These are phyloP conservation scores for Penicillium angulare DNA, from an alignment of 495 filamentous ascomycete species.

Conservation along the genomic window DNA sequence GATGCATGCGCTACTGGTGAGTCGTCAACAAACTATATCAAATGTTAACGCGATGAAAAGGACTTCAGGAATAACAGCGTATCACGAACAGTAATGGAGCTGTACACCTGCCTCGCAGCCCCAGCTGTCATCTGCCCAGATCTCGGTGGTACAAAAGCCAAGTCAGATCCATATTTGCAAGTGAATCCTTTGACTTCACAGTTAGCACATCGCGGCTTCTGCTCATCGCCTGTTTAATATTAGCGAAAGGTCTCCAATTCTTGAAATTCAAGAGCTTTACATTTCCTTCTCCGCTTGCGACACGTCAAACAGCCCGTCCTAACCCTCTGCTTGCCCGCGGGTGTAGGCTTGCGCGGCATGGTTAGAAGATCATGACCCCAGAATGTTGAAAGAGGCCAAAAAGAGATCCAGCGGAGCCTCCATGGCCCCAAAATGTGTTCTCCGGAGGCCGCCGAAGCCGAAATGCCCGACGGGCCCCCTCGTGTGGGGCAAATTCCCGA, in stretches of 20 bases:
- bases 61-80: too few relatives aligned
- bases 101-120: constrained; percentile 13
- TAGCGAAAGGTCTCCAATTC: not conserved
- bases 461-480: too few relatives aligned
- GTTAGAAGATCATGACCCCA: constrained; percentile 16
- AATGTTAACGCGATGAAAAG: not conserved
- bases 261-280: constrained; percentile 1
- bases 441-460: constrained; percentile 12
- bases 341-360: constrained; percentile 29
- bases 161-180: constrained; percentile 26
- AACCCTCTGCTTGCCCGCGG: constrained; percentile 25
- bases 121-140: constrained; percentile 7
- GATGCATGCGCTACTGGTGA: constrained; percentile 11
- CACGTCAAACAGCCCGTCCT: constrained; percentile 28
- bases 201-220: constrained; percentile 29
- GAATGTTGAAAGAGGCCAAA: constrained; percentile 12
- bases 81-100: constrained; percentile 19
- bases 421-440: constrained; percentile 10
- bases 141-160: constrained; percentile 20
- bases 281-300: constrained; percentile 27
- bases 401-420: constrained; percentile 17
- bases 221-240: constrained; percentile 23
- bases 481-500: constrained; percentile 9
- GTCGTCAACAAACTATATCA: constrained; percentile 24
- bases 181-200: constrained; percentile 27